Base-by-base conservation (phyloP, 805 yeast species). In the Lachancea sp. region DNA sequence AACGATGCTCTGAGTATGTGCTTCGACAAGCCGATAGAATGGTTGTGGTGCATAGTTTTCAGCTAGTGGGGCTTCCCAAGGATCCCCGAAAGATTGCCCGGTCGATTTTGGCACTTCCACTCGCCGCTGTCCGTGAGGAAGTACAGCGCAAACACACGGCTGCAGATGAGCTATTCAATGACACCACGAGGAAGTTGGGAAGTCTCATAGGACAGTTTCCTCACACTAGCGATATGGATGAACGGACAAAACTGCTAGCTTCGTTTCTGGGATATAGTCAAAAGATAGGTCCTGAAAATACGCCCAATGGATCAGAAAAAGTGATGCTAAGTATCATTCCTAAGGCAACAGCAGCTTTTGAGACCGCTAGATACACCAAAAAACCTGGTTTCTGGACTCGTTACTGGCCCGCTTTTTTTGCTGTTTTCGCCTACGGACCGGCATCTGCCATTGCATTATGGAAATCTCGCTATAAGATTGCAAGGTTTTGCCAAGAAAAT, bases 381-480 rank as follows among this genome's bases (percentile, higher is more conserved):
- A 57, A 60, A 43, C 86, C 86, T 15, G 55, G 66, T 1, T 53
- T 63, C 15, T 31, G 69, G 1, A 63, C 70, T 2, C 71, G 86
- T 44, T 78, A 79, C 62, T 89, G 95, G 96, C 86, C 90, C 1
- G 46, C 75, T 0, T 48, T 77, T 1, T 47, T 73, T 0, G 16
- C 74, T 1, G 47, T 68, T 1, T 37, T 71, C 0, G 41, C 72
- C 2, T 77, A 75, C 56, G 84, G 85, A 0, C 88, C 93, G 8
- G 56, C 71, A 1, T 58, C 78, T 2, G 52, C 74, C 1, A 38
- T 56, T 22, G 65, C 65, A 44, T 49, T 75, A 2, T 68, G 83
- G 56, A 65, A 72, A 2, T 78, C 81, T 49, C 70, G 85, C 48
- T 67, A 66, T 15, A 74, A 69, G 15, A 77, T 88, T 15, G 49